These are phyloP conservation scores for Colletotrichum musae DNA, from an alignment of 2,329 filamentous ascomycete species.

Conservation along the genomic window DNA sequence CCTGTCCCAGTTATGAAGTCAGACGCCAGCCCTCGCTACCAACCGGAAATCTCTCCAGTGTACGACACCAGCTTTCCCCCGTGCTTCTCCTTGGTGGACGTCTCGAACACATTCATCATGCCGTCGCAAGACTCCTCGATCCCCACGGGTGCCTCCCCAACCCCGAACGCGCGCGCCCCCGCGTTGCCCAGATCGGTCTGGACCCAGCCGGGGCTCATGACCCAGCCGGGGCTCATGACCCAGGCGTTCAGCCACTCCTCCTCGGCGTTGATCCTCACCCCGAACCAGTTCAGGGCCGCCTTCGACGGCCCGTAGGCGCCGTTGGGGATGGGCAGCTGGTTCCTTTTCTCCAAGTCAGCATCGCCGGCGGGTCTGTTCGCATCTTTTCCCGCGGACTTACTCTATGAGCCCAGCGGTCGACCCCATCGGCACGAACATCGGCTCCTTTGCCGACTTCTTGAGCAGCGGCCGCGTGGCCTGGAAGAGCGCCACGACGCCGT, in stretches of 20 bases:
- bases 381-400: background rate
- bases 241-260: conserved; percentile 30
- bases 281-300: conserved; percentile 18
- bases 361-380: too few relatives aligned
- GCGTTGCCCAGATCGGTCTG: conserved; percentile 30
- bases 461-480: conserved; percentile 49
- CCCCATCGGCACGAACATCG: conserved; percentile 10
- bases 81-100: conserved; percentile 42
- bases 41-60: conserved; percentile 23
- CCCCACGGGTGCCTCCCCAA: conserved; percentile 11
- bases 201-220: conserved; percentile 14
- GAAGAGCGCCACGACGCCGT: conserved; percentile 30
- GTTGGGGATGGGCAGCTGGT: conserved; percentile 21
- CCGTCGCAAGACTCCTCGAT: conserved; percentile 30
- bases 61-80: conserved; percentile 45
- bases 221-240: conserved; percentile 13
- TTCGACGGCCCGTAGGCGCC: conserved; percentile 29
- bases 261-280: conserved; percentile 22
- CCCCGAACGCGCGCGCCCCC: conserved; percentile 11
- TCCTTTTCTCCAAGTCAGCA: background rate
- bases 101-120: conserved; percentile 25
- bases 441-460: conserved; percentile 12
- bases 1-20: background rate
- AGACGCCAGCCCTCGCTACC: background rate
- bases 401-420: conserved; percentile 3